Conservation (phyloP, 1,139 yeast species). For the Saccharomyces hybrid region DNA sequence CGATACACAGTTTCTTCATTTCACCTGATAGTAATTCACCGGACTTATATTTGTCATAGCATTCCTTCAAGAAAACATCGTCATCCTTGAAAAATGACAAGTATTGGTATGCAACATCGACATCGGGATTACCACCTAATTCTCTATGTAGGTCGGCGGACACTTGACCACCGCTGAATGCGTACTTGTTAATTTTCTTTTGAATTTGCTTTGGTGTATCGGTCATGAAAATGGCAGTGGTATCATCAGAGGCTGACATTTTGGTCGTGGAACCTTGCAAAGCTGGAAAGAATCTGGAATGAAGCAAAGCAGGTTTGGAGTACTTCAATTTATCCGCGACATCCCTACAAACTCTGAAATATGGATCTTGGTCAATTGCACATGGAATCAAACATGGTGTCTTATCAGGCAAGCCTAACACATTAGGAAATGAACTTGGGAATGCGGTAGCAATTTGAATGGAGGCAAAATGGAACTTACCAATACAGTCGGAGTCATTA, state of each 20-base stretch:
- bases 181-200: constrained; percentile 92
- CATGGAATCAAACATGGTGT: constrained; percentile 98
- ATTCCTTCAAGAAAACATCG: constrained; percentile 63
- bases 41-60: constrained; percentile 58
- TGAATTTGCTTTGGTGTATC: constrained; percentile 89
- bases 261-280: constrained; percentile 94
- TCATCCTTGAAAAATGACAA: constrained; percentile 82
- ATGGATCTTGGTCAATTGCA: constrained; percentile 99
- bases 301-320: constrained; percentile 86
- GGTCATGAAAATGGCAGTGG: constrained; percentile 84
- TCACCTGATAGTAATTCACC: constrained; percentile 92
- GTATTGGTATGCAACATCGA: constrained; percentile 93
- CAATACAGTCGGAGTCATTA: constrained; percentile 90
- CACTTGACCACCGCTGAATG: constrained; percentile 91
- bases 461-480: constrained; percentile 90
- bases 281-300: constrained; percentile 97
- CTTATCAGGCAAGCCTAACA: constrained; percentile 72
- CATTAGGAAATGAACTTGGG: constrained; percentile 92
- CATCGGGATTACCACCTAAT: constrained; percentile 89
- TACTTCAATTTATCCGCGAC: constrained; percentile 90
- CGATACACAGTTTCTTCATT: constrained; percentile 83
- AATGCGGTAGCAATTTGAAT: constrained; percentile 94
- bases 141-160: constrained; percentile 84
- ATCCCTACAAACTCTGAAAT: constrained; percentile 95
- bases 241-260: constrained; percentile 91